A percentile compares a stretch with the other conserved stretches of the same genome.
phyloP scores from a whole-genome alignment of 768 basidiomycete species.

The Boletus rubroflammeus region DNA sequence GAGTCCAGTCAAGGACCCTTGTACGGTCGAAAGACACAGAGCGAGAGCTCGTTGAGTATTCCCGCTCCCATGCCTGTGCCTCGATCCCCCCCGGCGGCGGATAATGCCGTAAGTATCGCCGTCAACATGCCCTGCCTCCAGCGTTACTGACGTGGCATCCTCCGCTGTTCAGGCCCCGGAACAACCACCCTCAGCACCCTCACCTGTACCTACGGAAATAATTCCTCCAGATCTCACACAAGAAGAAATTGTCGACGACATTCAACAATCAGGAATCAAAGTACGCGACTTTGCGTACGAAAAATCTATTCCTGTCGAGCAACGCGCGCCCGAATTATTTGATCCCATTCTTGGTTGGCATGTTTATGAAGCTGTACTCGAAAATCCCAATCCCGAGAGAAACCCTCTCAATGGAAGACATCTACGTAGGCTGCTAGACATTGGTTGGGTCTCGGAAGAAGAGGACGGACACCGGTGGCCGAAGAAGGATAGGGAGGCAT shows the following conservation, averaged over 20 bases:
- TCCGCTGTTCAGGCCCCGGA: constrained; percentile 9
- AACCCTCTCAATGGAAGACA: constrained; percentile 20
- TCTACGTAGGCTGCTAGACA: constrained; percentile 29
- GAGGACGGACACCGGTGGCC: constrained; percentile 25
- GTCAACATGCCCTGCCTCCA: neutral
- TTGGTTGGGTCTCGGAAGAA: constrained; percentile 27
- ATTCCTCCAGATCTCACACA: constrained; percentile 31
- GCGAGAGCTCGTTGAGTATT: constrained; percentile 16
- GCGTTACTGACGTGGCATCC: constrained; percentile 4
- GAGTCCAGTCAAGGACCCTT: constrained; percentile 25
- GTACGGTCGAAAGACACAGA: constrained; percentile 24
- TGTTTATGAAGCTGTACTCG: constrained; percentile 27
- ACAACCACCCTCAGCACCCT: constrained; percentile 23
- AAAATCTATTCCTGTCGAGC: constrained; percentile 7
- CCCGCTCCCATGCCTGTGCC: constrained; percentile 12
- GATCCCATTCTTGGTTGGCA: constrained; percentile 32
- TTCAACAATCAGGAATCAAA: constrained; percentile 27
- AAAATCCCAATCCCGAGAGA: constrained; percentile 17
- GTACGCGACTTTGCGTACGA: constrained; percentile 33
- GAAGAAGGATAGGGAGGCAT: constrained; percentile 23
- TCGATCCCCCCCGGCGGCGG: constrained; percentile 7
- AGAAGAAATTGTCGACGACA: constrained; percentile 33
- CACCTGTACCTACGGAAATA: constrained; percentile 33
- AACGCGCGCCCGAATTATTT: constrained; percentile 26
- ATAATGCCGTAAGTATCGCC: constrained; percentile 26